Evolutionary conservation across 2,329 filamentous ascomycete genomes (phyloP).

Genomic region (Eutypa lata): DNA sequence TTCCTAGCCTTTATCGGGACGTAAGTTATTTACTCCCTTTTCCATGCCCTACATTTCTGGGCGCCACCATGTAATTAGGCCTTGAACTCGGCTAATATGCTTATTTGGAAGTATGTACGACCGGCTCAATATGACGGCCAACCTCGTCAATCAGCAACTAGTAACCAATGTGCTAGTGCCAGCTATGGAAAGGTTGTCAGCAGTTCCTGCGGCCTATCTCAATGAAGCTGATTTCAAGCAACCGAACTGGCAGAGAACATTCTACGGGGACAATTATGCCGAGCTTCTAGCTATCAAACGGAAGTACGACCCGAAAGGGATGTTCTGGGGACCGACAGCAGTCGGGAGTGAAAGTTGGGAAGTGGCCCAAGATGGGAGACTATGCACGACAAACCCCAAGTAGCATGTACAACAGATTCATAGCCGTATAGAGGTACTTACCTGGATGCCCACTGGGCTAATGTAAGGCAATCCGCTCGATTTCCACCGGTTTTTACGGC

Average conservation of each 20-base stretch:
- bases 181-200: constrained; percentile 12
- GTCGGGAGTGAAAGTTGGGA: constrained; percentile 41
- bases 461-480: too few relatives aligned
- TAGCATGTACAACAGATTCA: too few relatives aligned
- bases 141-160: constrained; percentile 18
- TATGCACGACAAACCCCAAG: too few relatives aligned
- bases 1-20: constrained; percentile 24
- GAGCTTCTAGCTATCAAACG: constrained; percentile 35
- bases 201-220: constrained; percentile 25
- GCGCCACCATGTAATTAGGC: too few relatives aligned
- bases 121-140: constrained; percentile 2
- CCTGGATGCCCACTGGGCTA: too few relatives aligned
- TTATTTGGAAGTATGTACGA: constrained; percentile 1
- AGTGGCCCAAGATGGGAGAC: constrained; percentile 11
- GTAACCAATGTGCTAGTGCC: constrained; percentile 26
- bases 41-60: background rate
- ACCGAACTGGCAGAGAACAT: constrained; percentile 27
- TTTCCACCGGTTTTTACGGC: too few relatives aligned
- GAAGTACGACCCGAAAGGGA: constrained; percentile 34
- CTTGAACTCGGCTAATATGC: constrained; percentile 4
- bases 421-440: too few relatives aligned
- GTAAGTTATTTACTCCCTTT: constrained; percentile 2
- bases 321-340: constrained; percentile 36
- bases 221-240: constrained; percentile 38
- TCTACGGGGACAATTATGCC: constrained; percentile 34